These are phyloP conservation scores for Fomitopsis schrenkii DNA, from an alignment of 1,284 basidiomycete genomes.

Conservation along the genomic window DNA sequence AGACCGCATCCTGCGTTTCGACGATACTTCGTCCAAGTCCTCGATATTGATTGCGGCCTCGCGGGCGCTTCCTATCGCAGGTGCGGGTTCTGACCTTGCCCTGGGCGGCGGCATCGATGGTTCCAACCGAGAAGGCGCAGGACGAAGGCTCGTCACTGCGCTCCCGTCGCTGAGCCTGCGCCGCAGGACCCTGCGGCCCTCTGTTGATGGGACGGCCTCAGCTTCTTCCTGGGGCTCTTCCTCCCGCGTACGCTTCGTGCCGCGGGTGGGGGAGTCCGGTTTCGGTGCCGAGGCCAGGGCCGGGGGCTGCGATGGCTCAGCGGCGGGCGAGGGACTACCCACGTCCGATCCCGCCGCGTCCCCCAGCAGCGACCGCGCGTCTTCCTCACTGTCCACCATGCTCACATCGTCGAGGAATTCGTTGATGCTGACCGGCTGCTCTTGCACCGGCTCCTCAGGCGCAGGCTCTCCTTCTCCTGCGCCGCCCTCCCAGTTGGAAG, in stretches of 20 bases:
- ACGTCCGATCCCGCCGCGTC: background rate
- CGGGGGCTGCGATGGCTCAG: background rate
- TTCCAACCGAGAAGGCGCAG: background rate
- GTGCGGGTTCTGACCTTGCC: background rate
- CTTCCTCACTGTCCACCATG: background rate
- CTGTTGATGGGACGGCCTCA: background rate
- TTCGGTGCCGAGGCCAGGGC: background rate
- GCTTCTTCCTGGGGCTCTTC: background rate
- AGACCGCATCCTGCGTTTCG: background rate
- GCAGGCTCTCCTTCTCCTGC: too few species aligned
- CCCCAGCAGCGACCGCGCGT: too few species aligned
- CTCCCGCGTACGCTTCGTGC: background rate
- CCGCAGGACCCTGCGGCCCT: background rate
- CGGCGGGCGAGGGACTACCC: background rate
- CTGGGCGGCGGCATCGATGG: background rate
- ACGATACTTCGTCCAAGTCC: background rate
- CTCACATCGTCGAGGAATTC: background rate
- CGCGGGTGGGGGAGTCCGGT: background rate
- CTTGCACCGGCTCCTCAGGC: too few species aligned
- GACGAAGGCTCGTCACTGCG: background rate
- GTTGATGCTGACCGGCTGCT: background rate
- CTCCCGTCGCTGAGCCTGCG: background rate
- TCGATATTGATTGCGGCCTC: background rate
- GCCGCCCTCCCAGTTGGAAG: slow-evolving; percentile 4
- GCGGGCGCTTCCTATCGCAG: background rate